These are phyloP conservation scores for Trichoderma atroviride DNA, from an alignment of 2,329 filamentous ascomycete species.

Conservation along the genomic window DNA sequence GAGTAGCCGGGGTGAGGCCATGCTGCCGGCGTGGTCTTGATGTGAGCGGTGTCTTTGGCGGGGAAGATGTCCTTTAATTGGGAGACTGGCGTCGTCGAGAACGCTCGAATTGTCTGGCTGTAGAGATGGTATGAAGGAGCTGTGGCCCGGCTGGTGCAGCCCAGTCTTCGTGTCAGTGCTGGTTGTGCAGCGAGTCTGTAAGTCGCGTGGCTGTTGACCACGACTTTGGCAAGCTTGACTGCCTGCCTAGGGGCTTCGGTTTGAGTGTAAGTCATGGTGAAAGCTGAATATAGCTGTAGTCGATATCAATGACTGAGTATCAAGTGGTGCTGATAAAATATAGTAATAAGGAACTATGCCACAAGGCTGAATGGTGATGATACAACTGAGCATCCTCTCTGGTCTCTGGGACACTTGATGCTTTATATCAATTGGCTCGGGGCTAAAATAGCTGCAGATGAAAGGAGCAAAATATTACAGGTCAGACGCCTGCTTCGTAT, in stretches of 20 bases:
- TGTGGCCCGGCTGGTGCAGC: constrained; percentile 28
- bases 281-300: background rate
- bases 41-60: constrained; percentile 60
- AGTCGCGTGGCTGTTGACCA: constrained; percentile 18
- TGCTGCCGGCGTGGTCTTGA: constrained; percentile 64
- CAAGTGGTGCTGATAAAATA: background rate
- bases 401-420: background rate
- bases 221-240: constrained; percentile 31
- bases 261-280: background rate
- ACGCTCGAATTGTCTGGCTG: constrained; percentile 38
- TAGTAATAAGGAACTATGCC: background rate
- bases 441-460: background rate
- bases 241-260: constrained; percentile 32
- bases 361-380: constrained; percentile 2
- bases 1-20: constrained; percentile 77
- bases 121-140: constrained; percentile 7
- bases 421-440: constrained; percentile 1
- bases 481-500: background rate
- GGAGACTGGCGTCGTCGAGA: constrained; percentile 53
- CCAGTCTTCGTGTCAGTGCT: constrained; percentile 25
- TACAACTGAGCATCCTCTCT: background rate
- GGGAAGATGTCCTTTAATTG: constrained; percentile 66
- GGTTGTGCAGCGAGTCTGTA: constrained; percentile 22
- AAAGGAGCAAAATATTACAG: constrained; percentile 4
- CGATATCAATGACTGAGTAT: background rate